Evolutionary conservation across 1,284 basidiomycete genomes (phyloP), one percentile per base, ranked within the genome.

Genomic region (Phylloboletellus chloephorus): DNA sequence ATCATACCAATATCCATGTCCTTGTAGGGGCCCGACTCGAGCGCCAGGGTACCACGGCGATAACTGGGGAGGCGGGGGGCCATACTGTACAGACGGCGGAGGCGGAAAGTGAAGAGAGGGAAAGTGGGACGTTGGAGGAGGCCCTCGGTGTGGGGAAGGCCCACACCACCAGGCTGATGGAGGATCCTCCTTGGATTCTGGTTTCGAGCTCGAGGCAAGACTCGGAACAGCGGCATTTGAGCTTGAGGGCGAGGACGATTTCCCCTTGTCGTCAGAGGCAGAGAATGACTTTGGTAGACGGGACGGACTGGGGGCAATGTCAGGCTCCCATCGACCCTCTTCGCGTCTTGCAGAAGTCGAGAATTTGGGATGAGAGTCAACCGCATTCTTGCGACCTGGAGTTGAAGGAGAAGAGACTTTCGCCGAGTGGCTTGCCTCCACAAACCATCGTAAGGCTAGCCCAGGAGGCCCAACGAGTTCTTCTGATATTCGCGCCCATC

Each of bases 401-500:
- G 29, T 13, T 2, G 21, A 34, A 23, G n/a, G 21, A 8, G 7
- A 4, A 2, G 24, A 5, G 34, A 17, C 29, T 3, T 39, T 51
- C 8, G 11, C 26, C 10, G 40, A 43, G 25, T 26, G 35, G 37
- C 8, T 29, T 9, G 28, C 21, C 39, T 32, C 20, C 31, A 43
- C 22, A 11, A 37, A 17, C 24, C 39, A 45, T 22, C 29, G 41
- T 34, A 53, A 28, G 22, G 8, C 37, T 2, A 53, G 15, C 1
- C 56, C 54, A 21, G 53, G 42, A 5, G 46, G 45, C 5, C 57
- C 57, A 20, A 58, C 56, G 11, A 58, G 49, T 16, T 57, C 54
- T 26, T 53, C 44, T 1, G 46, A 41, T 4, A 39, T 29, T 25
- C 44, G 43, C 19, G 44, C 28, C 60, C 57, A 58, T 17, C 31